Evolutionary conservation across 2,329 filamentous ascomycete species (phyloP), one percentile per base, ranked within the genome.

Genomic region (Teratosphaeria zuluensis): DNA sequence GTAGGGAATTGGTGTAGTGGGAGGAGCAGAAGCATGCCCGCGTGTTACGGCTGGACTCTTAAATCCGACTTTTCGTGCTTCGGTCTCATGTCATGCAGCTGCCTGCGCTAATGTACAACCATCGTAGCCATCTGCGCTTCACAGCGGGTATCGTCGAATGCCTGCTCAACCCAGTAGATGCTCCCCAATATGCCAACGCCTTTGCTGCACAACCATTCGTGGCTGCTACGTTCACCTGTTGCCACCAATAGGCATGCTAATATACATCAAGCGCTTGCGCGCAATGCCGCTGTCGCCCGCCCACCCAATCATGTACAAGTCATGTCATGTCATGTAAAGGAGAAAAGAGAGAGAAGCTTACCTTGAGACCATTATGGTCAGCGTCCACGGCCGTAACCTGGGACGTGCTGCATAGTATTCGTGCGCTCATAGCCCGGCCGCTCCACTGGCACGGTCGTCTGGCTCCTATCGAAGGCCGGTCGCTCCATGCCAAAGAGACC

Each of bases 381-480:
- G 16, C 54, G 42, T 48, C 54, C n/a, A n/a, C 54, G 19, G 28
- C 54, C 24, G 14, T 51, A 16, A 6, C 38, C 33, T 46, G n/a
- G 19, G 21, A 19, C 19, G 9, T 53, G 42, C 46, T 21, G 28
- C 56, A 57, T 53, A 14, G 51, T 46, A 33, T 58, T 52, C 19
- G 31, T 46, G 21, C 56, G 56, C 35, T 58, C 56, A 28, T 58
- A 28, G 24, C 19, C 35, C 56, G 42, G 11, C 32, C 46, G 56
- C 19, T 19, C 52, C 3, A 14, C 51, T 55, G 53, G 53, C n/a
- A 33, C 31, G 42, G 16, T 48, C 19, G 42, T 48, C n/a, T 48
- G 42, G 19, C 42, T 48, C 9, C 42, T 48, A n/a, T 48, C 42
- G 19, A 48, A 48, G 4, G 42, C 2, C 9, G 42, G 42, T 6